Evolutionary conservation across 129 eudicot species (phyloP).

Genomic region (Solidago caesia): DNA sequence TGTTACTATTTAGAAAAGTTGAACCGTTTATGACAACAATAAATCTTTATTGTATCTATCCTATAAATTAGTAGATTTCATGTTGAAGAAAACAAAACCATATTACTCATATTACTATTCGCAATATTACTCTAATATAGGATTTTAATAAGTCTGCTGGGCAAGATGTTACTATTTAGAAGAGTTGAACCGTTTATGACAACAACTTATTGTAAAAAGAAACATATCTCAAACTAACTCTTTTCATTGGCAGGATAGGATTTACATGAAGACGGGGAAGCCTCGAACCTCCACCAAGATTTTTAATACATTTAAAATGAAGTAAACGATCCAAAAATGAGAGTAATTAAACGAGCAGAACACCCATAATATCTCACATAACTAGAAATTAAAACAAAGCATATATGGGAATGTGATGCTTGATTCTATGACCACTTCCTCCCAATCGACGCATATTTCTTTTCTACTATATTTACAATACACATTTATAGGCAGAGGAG

Average conservation of each 20-base stretch:
- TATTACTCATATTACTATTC: no score
- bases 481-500: constrained; percentile 10
- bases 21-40: no score
- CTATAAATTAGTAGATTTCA: no score
- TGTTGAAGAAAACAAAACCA: no score
- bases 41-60: no score
- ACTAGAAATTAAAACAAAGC: background rate
- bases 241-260: background rate
- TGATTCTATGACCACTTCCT: constrained; percentile 35
- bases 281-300: constrained; percentile 36
- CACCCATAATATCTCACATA: constrained; percentile 7
- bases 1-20: no score
- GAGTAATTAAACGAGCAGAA: background rate
- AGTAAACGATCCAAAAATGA: constrained; percentile 15
- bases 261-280: constrained; percentile 37
- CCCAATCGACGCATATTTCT: constrained; percentile 11
- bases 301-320: constrained; percentile 21
- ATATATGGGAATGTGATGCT: constrained; percentile 4
- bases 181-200: no score
- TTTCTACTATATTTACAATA: constrained; percentile 29
- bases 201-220: no score
- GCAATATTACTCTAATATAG: no score
- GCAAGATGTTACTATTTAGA: no score
- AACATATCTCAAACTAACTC: no score
- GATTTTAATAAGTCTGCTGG: no score